These are phyloP conservation scores for Glycine tomentella DNA, from an alignment of 306 rosid species.

Conservation along the genomic window DNA sequence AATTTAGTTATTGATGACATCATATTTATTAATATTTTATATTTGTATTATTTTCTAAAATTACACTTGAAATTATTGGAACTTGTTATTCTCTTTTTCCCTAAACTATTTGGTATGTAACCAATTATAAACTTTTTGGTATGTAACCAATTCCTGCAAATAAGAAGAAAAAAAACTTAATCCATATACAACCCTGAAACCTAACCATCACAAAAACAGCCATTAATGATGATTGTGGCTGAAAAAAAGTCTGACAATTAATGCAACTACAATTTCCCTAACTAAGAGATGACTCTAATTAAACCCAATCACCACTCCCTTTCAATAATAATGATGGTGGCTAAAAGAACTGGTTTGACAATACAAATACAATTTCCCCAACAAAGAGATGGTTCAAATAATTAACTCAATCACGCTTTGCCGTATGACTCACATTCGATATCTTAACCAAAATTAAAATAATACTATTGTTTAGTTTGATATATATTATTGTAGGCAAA, in stretches of 20 bases:
- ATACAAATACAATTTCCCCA: not conserved
- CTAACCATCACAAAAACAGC: not conserved
- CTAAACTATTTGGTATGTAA: too few species aligned
- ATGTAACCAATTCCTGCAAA: too few species aligned
- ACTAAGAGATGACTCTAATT: not conserved
- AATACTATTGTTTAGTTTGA: not conserved
- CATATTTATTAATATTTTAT: too few species aligned
- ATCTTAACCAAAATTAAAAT: not conserved
- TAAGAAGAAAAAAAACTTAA: too few species aligned
- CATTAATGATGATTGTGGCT: not conserved
- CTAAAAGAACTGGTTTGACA: not conserved
- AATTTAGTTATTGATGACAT: too few species aligned
- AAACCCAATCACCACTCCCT: not conserved
- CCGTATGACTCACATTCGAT: not conserved
- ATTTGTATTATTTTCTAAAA: too few species aligned
- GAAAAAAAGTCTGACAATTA: not conserved
- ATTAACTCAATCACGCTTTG: not conserved
- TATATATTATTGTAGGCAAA: constrained; percentile 13
- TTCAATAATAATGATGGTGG: constrained; percentile 8
- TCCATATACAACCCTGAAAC: not conserved
- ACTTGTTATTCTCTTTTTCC: too few species aligned
- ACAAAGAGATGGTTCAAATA: constrained; percentile 13
- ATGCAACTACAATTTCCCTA: not conserved
- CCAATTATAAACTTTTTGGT: too few species aligned
- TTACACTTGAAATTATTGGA: too few species aligned